phyloP scores from a whole-genome alignment of 495 filamentous ascomycete genomes.

The Pyrenula massariospora region DNA sequence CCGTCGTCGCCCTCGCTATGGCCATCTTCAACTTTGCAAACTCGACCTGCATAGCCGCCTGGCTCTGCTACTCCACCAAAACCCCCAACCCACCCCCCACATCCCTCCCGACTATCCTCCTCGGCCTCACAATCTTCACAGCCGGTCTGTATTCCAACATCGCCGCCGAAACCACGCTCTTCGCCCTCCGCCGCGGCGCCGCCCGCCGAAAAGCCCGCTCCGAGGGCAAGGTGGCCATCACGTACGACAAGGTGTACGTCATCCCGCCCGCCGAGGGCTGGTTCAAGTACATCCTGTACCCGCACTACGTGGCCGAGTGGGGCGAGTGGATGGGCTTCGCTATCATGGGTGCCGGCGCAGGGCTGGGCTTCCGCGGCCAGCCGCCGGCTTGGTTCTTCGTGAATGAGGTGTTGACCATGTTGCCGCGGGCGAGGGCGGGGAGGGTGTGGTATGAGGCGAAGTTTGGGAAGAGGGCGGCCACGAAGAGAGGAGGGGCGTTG shows the following conservation, averaged over 20 bases:
- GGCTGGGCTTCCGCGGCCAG: slow-evolving; percentile 41
- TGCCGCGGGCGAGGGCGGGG: slow-evolving; percentile 76
- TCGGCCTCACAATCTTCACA: slow-evolving; percentile 50
- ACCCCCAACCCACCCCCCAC: slow-evolving; percentile 46
- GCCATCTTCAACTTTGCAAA: slow-evolving; percentile 70
- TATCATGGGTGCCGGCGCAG: slow-evolving; percentile 50
- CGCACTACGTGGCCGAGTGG: slow-evolving; percentile 94
- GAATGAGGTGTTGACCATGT: slow-evolving; percentile 82
- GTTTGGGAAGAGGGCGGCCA: slow-evolving; percentile 73
- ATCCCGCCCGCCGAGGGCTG: slow-evolving; percentile 76
- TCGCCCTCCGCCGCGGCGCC: slow-evolving; percentile 45
- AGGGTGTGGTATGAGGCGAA: slow-evolving; percentile 77
- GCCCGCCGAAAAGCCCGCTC: slow-evolving; percentile 19
- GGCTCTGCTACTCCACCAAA: slow-evolving; percentile 76
- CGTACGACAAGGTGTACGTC: slow-evolving; percentile 72
- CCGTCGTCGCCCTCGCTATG: slow-evolving; percentile 46
- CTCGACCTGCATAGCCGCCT: slow-evolving; percentile 61
- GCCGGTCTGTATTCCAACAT: slow-evolving; percentile 71
- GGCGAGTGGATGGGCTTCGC: slow-evolving; percentile 88
- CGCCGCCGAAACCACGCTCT: slow-evolving; percentile 52
- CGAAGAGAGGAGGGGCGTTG: slow-evolving; percentile 66
- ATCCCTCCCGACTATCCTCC: slow-evolving; percentile 34
- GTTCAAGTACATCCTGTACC: slow-evolving; percentile 73
- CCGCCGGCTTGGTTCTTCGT: slow-evolving; percentile 73
- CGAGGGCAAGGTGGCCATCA: slow-evolving; percentile 20